A percentile compares a stretch with the other conserved stretches of the same genome.
Conservation (phyloP, 2,329 filamentous ascomycete genomes). For the Coniochaeta prunicola region DNA sequence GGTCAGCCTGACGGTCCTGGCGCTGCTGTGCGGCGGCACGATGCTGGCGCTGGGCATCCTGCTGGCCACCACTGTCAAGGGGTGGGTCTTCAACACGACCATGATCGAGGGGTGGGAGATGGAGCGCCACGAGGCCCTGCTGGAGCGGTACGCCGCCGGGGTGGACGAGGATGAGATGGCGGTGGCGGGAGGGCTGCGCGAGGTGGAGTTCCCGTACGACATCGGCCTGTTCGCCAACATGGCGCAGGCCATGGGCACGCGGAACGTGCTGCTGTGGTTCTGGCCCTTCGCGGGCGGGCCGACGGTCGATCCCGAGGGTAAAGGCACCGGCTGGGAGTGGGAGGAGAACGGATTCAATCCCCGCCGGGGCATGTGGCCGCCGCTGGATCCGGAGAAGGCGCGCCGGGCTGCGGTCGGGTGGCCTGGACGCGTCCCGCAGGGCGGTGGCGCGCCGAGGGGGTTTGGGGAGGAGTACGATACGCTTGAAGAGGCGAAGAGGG, state of each 20-base stretch:
- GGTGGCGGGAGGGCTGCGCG: conserved; percentile 32
- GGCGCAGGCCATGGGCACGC: conserved; percentile 66
- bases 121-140: conserved; percentile 53
- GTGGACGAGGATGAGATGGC: conserved; percentile 24
- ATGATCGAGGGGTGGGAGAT: conserved; percentile 77
- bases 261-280: conserved; percentile 60
- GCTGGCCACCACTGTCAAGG: conserved; percentile 52
- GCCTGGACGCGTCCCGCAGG: conserved; percentile 22
- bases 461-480: conserved; percentile 19
- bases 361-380: conserved; percentile 52
- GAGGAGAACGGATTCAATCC: conserved; percentile 74
- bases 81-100: conserved; percentile 62
- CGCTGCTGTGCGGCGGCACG: conserved; percentile 49
- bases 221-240: conserved; percentile 69
- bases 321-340: conserved; percentile 50
- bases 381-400: conserved; percentile 54
- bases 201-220: conserved; percentile 77
- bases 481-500: conserved; percentile 37
- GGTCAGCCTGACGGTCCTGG: conserved; percentile 51
- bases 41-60: conserved; percentile 58
- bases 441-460: conserved; percentile 18
- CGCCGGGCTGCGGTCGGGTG: conserved; percentile 31
- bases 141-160: conserved; percentile 31
- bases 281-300: conserved; percentile 56
- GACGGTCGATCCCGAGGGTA: conserved; percentile 25